phyloP scores from a whole-genome alignment of 1,284 basidiomycete genomes.

The Anthracocystis panici-leucophaei region DNA sequence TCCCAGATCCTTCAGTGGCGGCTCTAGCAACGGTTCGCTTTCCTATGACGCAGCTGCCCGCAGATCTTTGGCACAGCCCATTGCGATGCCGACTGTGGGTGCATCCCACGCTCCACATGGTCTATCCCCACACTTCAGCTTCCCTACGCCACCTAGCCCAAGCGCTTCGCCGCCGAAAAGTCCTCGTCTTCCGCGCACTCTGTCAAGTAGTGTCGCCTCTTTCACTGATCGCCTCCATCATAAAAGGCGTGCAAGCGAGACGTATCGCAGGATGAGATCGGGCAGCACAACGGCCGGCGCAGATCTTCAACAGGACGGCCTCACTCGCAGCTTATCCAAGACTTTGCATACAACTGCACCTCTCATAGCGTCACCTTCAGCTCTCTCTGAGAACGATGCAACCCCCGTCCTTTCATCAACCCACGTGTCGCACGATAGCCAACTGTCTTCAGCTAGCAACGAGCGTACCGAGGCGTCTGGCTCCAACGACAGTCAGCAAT shows the following conservation, averaged over 20 bases:
- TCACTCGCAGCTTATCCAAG: conserved; percentile 23
- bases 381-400: conserved; percentile 5
- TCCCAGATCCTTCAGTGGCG: conserved; percentile 43
- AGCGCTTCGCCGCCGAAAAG: conserved; percentile 24
- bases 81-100: conserved; percentile 14
- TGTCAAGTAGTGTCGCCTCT: conserved; percentile 27
- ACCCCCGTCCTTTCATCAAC: background rate
- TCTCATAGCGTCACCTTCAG: conserved; percentile 18
- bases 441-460: background rate
- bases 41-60: conserved; percentile 27
- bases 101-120: conserved; percentile 10
- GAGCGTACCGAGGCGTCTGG: background rate
- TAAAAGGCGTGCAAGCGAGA: conserved; percentile 40
- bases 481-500: background rate
- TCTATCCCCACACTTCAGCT: conserved; percentile 2
- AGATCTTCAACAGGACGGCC: background rate
- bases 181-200: conserved; percentile 18
- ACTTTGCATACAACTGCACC: conserved; percentile 3
- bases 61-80: conserved; percentile 27
- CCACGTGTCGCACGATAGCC: background rate
- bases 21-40: conserved; percentile 17
- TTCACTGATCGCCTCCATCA: conserved; percentile 34
- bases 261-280: conserved; percentile 36
- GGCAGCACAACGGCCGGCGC: conserved; percentile 16
- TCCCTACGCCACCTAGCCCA: conserved; percentile 13